These are phyloP conservation scores for Blastomyces silverae DNA, from an alignment of 2,329 filamentous ascomycete species.

Conservation along the genomic window DNA sequence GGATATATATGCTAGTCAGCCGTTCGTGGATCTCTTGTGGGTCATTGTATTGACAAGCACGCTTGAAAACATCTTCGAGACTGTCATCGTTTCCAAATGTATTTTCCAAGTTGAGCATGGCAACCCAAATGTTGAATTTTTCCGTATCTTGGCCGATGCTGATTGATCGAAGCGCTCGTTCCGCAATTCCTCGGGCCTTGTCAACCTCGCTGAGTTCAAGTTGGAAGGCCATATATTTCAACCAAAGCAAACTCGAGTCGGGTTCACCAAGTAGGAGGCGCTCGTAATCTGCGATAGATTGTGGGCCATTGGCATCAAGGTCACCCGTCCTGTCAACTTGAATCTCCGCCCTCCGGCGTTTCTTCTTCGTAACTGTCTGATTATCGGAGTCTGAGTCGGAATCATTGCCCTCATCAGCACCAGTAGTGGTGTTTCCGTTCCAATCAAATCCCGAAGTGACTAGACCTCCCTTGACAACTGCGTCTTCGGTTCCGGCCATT, in stretches of 20 bases:
- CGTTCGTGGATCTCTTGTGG: slow-evolving; percentile 82
- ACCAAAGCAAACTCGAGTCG: slow-evolving; percentile 89
- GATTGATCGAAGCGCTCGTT: slow-evolving; percentile 86
- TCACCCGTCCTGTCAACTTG: slow-evolving; percentile 88
- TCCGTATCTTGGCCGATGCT: slow-evolving; percentile 84
- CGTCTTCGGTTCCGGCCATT: slow-evolving; percentile 32
- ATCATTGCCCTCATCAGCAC: slow-evolving; percentile 36
- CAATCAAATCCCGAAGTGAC: slow-evolving; percentile 79
- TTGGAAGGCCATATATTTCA: slow-evolving; percentile 98
- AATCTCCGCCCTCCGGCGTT: slow-evolving; percentile 67
- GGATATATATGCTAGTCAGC: slow-evolving; percentile 89
- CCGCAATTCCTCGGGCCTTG: slow-evolving; percentile 80
- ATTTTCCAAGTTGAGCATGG: slow-evolving; percentile 88
- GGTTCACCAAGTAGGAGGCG: slow-evolving; percentile 85
- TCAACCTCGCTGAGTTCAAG: slow-evolving; percentile 82
- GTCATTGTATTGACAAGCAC: slow-evolving; percentile 91
- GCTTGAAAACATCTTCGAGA: slow-evolving; percentile 79
- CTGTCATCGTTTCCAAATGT: slow-evolving; percentile 78
- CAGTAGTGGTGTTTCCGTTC: slow-evolving; percentile 57
- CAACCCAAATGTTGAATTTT: slow-evolving; percentile 93
- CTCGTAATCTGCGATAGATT: slow-evolving; percentile 87
- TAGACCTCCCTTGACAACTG: slow-evolving; percentile 47
- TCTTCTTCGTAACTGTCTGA: slow-evolving; percentile 53
- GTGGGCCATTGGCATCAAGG: slow-evolving; percentile 78
- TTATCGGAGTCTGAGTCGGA: slow-evolving; percentile 48